Conservation (phyloP, 176 grass and related monocot genomes). For the Typha latifolia region DNA sequence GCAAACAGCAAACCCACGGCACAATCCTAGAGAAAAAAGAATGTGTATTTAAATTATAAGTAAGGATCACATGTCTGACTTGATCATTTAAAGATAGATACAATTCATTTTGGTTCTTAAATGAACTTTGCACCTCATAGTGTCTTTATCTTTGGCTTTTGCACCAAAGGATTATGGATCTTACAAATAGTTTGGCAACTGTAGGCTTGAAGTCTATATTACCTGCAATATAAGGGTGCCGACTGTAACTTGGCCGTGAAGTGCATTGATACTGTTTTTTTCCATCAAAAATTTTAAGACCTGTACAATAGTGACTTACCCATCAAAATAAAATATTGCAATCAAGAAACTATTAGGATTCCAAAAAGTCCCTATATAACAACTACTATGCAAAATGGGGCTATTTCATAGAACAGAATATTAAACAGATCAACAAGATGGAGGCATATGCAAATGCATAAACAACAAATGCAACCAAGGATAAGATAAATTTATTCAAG, state of each 20-base stretch:
- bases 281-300: slow-evolving; percentile 99
- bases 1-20: slow-evolving; percentile 98
- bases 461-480: neutral
- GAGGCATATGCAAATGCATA: no score
- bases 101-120: neutral
- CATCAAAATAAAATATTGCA: slow-evolving; percentile 2
- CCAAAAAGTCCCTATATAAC: no score
- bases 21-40: slow-evolving; percentile 60
- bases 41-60: neutral
- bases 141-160: neutral
- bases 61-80: neutral
- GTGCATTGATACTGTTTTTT: slow-evolving; percentile 89
- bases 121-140: neutral
- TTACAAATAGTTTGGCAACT: neutral
- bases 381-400: no score
- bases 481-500: no score
- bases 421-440: no score
- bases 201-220: slow-evolving; percentile 7
- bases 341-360: slow-evolving; percentile 1
- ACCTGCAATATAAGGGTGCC: slow-evolving; percentile 97
- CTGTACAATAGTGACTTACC: slow-evolving; percentile 24
- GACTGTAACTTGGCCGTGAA: slow-evolving; percentile 94
- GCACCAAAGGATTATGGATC: neutral
- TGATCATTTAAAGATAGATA: neutral
- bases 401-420: no score